Percentiles rank a stretch among this genome's conserved stretches.
These are phyloP conservation scores for Neurospora cerealis DNA, from an alignment of 495 filamentous ascomycete genomes.

Conservation along the genomic window DNA sequence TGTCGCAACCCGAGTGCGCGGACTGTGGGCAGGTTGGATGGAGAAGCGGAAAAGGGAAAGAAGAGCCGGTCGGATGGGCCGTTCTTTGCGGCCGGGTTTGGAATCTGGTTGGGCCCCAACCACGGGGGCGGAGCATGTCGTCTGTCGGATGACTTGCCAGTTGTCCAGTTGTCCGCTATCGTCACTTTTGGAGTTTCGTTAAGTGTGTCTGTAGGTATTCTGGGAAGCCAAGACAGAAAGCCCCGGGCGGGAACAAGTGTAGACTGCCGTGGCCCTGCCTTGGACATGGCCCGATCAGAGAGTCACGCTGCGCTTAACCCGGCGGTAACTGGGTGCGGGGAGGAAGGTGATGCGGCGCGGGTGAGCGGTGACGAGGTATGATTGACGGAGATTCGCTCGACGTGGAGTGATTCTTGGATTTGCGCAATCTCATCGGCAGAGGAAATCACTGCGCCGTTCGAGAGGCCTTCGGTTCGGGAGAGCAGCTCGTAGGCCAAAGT, in stretches of 20 bases:
- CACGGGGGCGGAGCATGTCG: background rate
- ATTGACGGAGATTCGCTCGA: background rate
- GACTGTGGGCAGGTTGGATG: background rate
- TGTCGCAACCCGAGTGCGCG: background rate
- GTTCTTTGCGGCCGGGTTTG: background rate
- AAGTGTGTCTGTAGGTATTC: background rate
- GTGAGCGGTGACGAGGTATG: background rate
- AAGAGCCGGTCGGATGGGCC: background rate
- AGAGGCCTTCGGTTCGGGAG: background rate
- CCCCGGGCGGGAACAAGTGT: background rate
- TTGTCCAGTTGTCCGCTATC: background rate
- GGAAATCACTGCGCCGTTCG: background rate
- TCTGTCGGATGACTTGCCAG: constrained; percentile 1
- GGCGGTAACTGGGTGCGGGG: background rate
- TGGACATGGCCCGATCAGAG: background rate
- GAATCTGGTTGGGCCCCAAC: background rate
- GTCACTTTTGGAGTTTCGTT: background rate
- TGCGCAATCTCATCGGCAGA: background rate
- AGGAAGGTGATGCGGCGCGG: background rate
- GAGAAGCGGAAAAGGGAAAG: background rate
- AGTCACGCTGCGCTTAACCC: background rate
- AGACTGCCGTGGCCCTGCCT: background rate
- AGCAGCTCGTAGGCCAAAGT: background rate
- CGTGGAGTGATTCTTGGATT: background rate
- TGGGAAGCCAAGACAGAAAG: background rate